Base-by-base conservation (phyloP, 2,329 filamentous ascomycete species). In the Pseudopithomyces maydicus region DNA sequence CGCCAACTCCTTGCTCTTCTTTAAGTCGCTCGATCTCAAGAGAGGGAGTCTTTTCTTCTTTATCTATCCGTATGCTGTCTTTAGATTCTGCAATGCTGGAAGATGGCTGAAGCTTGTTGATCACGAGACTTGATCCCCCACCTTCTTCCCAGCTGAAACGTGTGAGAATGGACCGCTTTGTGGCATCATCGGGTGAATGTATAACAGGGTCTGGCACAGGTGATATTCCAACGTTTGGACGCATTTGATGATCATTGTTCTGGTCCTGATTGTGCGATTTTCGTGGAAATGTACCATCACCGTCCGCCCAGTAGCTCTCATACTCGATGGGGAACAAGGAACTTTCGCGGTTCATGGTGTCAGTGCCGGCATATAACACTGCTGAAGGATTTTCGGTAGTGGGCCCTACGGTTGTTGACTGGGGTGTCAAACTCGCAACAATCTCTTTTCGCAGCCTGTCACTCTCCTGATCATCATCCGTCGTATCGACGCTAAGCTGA, bases 381-480 rank as follows among this genome's bases (percentile, higher is more conserved):
- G 57, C 47, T 19, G 62, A 54, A 19, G 69, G 68, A 1, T 64
- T 49, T 23, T 70, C 65, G 20, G 51, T 42, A 15, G 50, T 55
- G 32, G 64, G 58, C 10, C 57, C 58, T n/a, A 59, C 62, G 12
- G 63, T 60, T 35, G 61, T 59, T 48, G 61, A 62, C 12, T 78
- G 70, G 0, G 87, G 72, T 38, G 56, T 70, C 2, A 93, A 78
- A 41, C 86, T 90, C 56, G 85, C 86, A 52, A 91, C 86, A 53
- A 93, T 93, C 65, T 93, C 90, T 57, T 91, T 88, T 26, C 87
- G 83, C 45, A 93, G 73, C 54, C 84, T 81, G 62, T 93, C 90
- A 66, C 85, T 92, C 66, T 92, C 89, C 62, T 88, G 85, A 56
- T 88, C 80, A 29, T 85, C 82, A 0, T 82, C 82, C 7, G 77